These are phyloP conservation scores for Coemansia sp. DNA, from an alignment of 192 early-diverging fungal species.

Conservation along the genomic window DNA sequence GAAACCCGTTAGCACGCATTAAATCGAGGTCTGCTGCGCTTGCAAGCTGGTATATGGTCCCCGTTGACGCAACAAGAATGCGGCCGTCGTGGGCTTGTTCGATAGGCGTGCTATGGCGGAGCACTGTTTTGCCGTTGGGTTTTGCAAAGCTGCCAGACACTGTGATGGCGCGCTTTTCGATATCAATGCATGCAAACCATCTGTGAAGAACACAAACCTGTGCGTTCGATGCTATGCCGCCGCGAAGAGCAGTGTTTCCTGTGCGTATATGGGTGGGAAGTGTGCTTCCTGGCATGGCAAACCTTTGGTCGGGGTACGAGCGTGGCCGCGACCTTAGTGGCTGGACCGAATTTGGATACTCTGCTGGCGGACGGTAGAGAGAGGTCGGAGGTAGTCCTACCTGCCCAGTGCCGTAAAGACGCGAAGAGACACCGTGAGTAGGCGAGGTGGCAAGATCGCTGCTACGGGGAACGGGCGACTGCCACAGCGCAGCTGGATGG, in stretches of 20 bases:
- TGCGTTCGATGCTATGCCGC: slow-evolving; percentile 2
- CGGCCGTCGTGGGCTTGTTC: slow-evolving; percentile 13
- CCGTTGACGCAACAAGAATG: slow-evolving; percentile 21
- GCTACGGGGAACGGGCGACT: slow-evolving; percentile 13
- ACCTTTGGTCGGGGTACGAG: slow-evolving; percentile 10
- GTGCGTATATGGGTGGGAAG: slow-evolving; percentile 28
- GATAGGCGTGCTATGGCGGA: slow-evolving; percentile 35
- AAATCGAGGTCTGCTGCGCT: slow-evolving; percentile 22
- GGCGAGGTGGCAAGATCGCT: slow-evolving; percentile 12
- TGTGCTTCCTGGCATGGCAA: slow-evolving; percentile 35
- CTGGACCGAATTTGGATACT: slow-evolving; percentile 42
- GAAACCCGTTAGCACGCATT: slow-evolving; percentile 41
- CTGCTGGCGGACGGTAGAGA: slow-evolving; percentile 21
- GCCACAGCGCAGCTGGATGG: slow-evolving; percentile 18
- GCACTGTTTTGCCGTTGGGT: slow-evolving; percentile 20
- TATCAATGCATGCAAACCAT: slow-evolving; percentile 30
- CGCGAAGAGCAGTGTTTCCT: slow-evolving; percentile 1
- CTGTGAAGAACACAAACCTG: slow-evolving; percentile 12
- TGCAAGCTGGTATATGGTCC: slow-evolving; percentile 30
- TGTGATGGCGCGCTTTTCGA: slow-evolving; percentile 16
- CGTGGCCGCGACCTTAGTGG: slow-evolving; percentile 25
- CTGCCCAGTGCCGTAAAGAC: neutral
- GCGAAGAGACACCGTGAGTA: neutral
- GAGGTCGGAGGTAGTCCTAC: neutral
- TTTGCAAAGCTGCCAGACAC: slow-evolving; percentile 32